phyloP scores from a whole-genome alignment of 257 asterid genomes.

The Linderniella brevidens region DNA sequence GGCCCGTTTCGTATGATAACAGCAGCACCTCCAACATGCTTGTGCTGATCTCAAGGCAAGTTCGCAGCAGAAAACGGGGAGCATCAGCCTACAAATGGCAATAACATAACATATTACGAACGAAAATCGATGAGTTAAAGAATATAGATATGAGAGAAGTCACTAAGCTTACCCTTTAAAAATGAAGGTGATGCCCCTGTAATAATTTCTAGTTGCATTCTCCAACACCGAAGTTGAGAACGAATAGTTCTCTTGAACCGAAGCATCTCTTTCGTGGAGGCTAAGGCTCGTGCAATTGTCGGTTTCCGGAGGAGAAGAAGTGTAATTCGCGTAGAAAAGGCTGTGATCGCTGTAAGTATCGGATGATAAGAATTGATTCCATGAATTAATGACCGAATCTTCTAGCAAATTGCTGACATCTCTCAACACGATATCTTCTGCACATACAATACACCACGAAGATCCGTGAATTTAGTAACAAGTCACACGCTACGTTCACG shows the following conservation, averaged over 20 bases:
- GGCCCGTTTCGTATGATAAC: slow-evolving; percentile 29
- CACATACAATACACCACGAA: slow-evolving; percentile 2
- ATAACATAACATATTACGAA: neutral
- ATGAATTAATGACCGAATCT: slow-evolving; percentile 22
- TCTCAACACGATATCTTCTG: slow-evolving; percentile 50
- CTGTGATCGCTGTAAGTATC: slow-evolving; percentile 12
- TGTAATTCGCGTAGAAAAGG: slow-evolving; percentile 16
- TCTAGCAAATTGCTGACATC: slow-evolving; percentile 32
- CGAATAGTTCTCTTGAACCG: slow-evolving; percentile 18
- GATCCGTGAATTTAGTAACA: slow-evolving; percentile 2
- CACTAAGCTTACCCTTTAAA: slow-evolving; percentile 52
- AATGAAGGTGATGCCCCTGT: slow-evolving; percentile 43
- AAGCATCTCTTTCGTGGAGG: slow-evolving; percentile 18
- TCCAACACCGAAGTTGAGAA: slow-evolving; percentile 26
- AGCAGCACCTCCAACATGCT: slow-evolving; percentile 34
- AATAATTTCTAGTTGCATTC: slow-evolving; percentile 36
- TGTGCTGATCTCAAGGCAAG: slow-evolving; percentile 38
- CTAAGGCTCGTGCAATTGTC: slow-evolving; percentile 17
- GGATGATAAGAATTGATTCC: slow-evolving; percentile 17
- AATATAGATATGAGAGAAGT: slow-evolving; percentile 2
- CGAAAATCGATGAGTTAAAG: neutral
- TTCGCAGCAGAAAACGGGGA: slow-evolving; percentile 37
- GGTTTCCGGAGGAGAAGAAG: slow-evolving; percentile 28
- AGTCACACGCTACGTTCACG: slow-evolving; percentile 6
- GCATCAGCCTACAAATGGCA: slow-evolving; percentile 45